Conservation (phyloP, 306 rosid species). For the Prosopis cineraria region DNA sequence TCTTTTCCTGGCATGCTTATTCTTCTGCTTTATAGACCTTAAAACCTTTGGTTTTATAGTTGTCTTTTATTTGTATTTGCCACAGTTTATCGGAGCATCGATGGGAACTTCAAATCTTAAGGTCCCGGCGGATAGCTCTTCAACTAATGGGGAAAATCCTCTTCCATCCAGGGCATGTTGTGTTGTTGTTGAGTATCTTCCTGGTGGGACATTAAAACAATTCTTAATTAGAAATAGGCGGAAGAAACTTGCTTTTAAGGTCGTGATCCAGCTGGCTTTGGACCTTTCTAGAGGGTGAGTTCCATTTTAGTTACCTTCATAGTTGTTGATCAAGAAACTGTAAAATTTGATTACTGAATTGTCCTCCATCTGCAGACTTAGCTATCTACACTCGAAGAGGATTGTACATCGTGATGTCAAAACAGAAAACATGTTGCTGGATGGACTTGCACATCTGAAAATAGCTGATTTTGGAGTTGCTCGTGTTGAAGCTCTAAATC, state of each 20-base stretch:
- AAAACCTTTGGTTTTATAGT: constrained; percentile 17
- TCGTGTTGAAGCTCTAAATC: constrained; percentile 86
- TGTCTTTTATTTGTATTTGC: constrained; percentile 27
- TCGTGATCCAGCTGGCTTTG: constrained; percentile 83
- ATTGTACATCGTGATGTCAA: constrained; percentile 89
- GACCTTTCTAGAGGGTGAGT: constrained; percentile 88
- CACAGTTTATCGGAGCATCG: constrained; percentile 90
- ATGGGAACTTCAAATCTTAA: constrained; percentile 84
- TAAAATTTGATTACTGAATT: neutral
- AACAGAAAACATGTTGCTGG: constrained; percentile 80
- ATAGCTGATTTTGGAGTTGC: constrained; percentile 97
- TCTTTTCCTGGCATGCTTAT: constrained; percentile 6
- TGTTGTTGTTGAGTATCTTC: constrained; percentile 80
- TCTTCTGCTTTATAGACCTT: too few relatives aligned
- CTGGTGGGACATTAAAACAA: constrained; percentile 86
- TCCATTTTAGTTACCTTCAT: constrained; percentile 1
- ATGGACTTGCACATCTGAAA: constrained; percentile 53
- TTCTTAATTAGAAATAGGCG: constrained; percentile 64
- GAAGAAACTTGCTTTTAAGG: constrained; percentile 70
- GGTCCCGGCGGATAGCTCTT: constrained; percentile 56
- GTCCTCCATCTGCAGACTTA: constrained; percentile 54
- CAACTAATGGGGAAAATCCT: constrained; percentile 39
- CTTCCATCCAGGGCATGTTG: constrained; percentile 84
- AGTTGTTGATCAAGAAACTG: constrained; percentile 6
- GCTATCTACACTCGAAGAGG: constrained; percentile 76